Evolutionary conservation across 805 yeast genomes (phyloP), one percentile per base, ranked within the genome.

Genomic region (Candida schatavii): DNA sequence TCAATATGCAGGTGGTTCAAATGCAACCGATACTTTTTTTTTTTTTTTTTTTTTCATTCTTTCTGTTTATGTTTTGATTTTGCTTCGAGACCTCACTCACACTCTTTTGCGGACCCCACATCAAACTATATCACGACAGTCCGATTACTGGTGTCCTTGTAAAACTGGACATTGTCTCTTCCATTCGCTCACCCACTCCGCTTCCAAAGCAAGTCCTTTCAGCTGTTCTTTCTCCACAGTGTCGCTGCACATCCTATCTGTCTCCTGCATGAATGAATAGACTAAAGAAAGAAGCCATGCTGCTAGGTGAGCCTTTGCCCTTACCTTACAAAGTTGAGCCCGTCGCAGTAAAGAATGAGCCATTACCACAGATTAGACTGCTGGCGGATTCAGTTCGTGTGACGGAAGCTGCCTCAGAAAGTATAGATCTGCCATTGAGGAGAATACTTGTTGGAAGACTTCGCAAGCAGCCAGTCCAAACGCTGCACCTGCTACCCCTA

Each of bases 241-340:
- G 11, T 13, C 28, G 13, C 28, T 13, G 13, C 9, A 13, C 28
- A 25, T 25, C 28, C 28, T 10, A 13, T 10, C 28, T 13, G 13
- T 11, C 32, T 31, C 35, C 19, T 31, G 35, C 9, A 23, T 18
- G n/a, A 36, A 25, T 26, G 39, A 36, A 14, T 19, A 21, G 30
- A 9, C 13, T 25, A 9, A 25, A 22, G 32, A 27, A 30, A 19
- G 41, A 38, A 4, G 35, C 27, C 10, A 32, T 25, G 14, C 32
- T 26, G 42, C 31, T 39, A 9, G 42, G 39, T 5, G 27, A 22
- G 11, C 38, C 39, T n/a, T 25, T 40, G 31, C 39, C 37, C 5
- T 27, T 33, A 25, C 38, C 37, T 20, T 40, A 34, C 31, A 35
- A 29, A 31, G 30, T 31, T 10, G 28, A 40, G 13, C 29, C 35